Percentiles rank a stretch among this genome's conserved stretches.
Evolutionary conservation across 2,329 filamentous ascomycete genomes (phyloP).

Genomic region (Nothopassalora personata): DNA sequence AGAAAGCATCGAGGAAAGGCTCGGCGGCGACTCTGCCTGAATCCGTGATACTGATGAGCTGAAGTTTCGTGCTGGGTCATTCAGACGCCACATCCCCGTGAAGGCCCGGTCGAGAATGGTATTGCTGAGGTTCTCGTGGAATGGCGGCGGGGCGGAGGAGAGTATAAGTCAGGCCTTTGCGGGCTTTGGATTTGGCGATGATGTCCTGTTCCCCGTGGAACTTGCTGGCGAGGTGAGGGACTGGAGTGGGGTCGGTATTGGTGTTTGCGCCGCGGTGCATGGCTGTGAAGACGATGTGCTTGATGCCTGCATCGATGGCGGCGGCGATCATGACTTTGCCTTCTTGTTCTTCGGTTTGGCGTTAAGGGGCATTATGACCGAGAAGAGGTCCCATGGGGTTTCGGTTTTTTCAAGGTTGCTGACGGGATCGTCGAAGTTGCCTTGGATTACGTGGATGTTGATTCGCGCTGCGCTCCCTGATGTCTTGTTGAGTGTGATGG

Average conservation of each 20-base stretch:
- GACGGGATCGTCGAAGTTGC: slow-evolving; percentile 50
- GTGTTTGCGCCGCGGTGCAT: slow-evolving; percentile 54
- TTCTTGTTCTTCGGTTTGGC: slow-evolving; percentile 45
- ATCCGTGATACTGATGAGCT: slow-evolving; percentile 38
- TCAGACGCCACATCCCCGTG: slow-evolving; percentile 39
- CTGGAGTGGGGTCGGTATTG: slow-evolving; percentile 48
- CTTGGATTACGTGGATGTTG: slow-evolving; percentile 53
- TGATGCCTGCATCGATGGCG: slow-evolving; percentile 50
- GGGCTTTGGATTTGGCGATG: slow-evolving; percentile 34
- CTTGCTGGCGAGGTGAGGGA: slow-evolving; percentile 60
- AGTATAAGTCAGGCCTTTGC: slow-evolving; percentile 51
- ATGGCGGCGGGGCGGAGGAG: slow-evolving; percentile 57
- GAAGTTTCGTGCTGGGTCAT: slow-evolving; percentile 22
- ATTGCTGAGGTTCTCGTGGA: slow-evolving; percentile 55
- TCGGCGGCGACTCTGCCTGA: slow-evolving; percentile 48
- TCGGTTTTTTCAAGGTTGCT: slow-evolving; percentile 44
- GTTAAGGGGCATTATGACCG: slow-evolving; percentile 20
- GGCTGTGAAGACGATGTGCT: slow-evolving; percentile 56
- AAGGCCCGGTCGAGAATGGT: slow-evolving; percentile 48
- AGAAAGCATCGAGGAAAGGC: slow-evolving; percentile 41
- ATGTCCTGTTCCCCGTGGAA: slow-evolving; percentile 58
- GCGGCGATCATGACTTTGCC: slow-evolving; percentile 56
- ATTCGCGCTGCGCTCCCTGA: slow-evolving; percentile 47
- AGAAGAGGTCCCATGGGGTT: slow-evolving; percentile 28
- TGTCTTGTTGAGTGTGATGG: slow-evolving; percentile 54